Evolutionary conservation across 2,329 filamentous ascomycete species (phyloP), one percentile per base, ranked within the genome.

Genomic region (Paraphaeosphaeria sporulosa): DNA sequence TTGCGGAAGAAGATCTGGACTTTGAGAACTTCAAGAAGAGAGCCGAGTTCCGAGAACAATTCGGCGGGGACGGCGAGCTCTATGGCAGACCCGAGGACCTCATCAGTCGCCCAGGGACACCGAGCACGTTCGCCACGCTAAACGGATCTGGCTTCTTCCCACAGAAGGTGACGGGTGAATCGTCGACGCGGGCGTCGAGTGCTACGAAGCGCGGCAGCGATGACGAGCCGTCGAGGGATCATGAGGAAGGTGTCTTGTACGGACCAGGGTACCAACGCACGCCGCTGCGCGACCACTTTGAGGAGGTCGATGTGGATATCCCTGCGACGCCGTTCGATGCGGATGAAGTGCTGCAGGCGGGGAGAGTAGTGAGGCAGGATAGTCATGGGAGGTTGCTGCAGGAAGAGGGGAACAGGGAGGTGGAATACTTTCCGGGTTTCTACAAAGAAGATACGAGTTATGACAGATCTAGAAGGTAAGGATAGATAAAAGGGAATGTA

Each of bases 1-100:
- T 98, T 0, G 88, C 90, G 0, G 94, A 98, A 71, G 85, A 86
- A 52, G 88, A 93, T 43, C 89, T 97, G 71, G 93, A 96, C 75
- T 97, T 96, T 74, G 89, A 92, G 61, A 93, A 92, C 78, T 97
- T 90, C 84, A 97, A 96, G 80, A 90, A 96, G 76, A 86, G 92
- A 4, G 86, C 90, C 2, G 94, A 97, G 69, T 97, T 97, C 79
- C 87, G 89, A 0, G 90, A 93, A 17, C 90, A 95, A 54, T 92
- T 93, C 67, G 93, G 93, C 19, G 93, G 91, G 10, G 81, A 83
- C 52, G 90, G 90, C 30, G 79, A 81, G 55, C 68, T 83, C 1
- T 83, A 81, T 66, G 90, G 90, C 3, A 83, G 81, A 15, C 80
- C 84, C 1, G 81, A 83, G 21, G 89, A 92, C 61, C 79, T 89